Percentiles rank a stretch among this genome's conserved stretches.
Evolutionary conservation across 352 stramenopile genomes (phyloP).

Genomic region (Pythium rishiriense): DNA sequence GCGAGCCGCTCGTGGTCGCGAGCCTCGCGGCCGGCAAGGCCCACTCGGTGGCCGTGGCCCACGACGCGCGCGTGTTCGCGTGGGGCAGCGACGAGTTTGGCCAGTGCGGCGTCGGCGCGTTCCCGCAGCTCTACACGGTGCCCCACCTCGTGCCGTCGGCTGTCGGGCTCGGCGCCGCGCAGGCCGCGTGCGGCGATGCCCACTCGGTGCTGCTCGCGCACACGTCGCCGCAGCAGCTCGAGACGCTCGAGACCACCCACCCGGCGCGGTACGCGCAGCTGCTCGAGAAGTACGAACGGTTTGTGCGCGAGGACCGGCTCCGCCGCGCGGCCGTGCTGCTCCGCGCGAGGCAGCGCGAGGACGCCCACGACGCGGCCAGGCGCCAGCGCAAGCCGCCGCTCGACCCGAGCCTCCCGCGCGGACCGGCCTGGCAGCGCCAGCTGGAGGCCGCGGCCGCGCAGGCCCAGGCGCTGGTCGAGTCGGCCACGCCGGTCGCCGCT

Average conservation of each 20-base stretch:
- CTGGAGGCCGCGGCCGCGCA: slow-evolving; percentile 1
- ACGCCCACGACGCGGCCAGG: slow-evolving; percentile 29
- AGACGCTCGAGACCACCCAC: slow-evolving; percentile 47
- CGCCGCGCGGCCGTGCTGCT: slow-evolving; percentile 38
- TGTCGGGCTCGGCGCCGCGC: slow-evolving; percentile 54
- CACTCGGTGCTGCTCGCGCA: slow-evolving; percentile 59
- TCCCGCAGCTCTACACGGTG: slow-evolving; percentile 75
- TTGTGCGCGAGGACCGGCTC: slow-evolving; percentile 40
- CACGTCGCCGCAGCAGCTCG: slow-evolving; percentile 39
- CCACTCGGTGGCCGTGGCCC: slow-evolving; percentile 50
- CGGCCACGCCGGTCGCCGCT: background rate
- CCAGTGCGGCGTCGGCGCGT: slow-evolving; percentile 67
- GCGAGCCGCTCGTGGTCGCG: slow-evolving; percentile 29
- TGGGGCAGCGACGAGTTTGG: slow-evolving; percentile 77
- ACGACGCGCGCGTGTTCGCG: slow-evolving; percentile 59
- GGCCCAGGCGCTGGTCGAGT: background rate
- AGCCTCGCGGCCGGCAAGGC: slow-evolving; percentile 48
- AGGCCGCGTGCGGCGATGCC: slow-evolving; percentile 45
- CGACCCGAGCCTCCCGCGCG: slow-evolving; percentile 31
- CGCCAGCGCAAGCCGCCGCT: slow-evolving; percentile 41
- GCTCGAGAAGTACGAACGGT: slow-evolving; percentile 38
- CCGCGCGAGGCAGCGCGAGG: slow-evolving; percentile 28
- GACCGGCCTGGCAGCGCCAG: slow-evolving; percentile 28
- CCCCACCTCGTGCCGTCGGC: slow-evolving; percentile 63
- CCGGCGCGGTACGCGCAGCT: slow-evolving; percentile 45